These are phyloP conservation scores for Aspergillus leporis DNA, from an alignment of 495 filamentous ascomycete genomes.

Conservation along the genomic window DNA sequence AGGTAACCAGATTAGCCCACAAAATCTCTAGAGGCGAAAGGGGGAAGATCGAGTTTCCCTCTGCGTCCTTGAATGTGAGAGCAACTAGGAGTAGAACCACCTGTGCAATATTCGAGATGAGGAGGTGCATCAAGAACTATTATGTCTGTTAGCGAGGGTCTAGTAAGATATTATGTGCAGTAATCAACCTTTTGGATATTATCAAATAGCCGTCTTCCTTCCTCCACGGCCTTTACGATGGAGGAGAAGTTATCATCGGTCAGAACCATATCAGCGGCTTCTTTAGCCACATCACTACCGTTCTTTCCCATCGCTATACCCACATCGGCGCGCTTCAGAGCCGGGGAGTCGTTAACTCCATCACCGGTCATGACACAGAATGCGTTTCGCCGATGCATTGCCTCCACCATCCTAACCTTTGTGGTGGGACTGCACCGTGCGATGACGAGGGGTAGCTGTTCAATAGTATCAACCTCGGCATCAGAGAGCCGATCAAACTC, in stretches of 20 bases:
- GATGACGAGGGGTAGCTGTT: constrained; percentile 65
- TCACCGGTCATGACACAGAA: constrained; percentile 77
- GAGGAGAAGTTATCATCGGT: constrained; percentile 87
- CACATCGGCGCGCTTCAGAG: constrained; percentile 74
- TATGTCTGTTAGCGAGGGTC: background rate
- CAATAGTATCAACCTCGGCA: constrained; percentile 59
- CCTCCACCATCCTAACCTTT: constrained; percentile 71
- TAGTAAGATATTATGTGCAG: background rate
- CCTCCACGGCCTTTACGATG: constrained; percentile 71
- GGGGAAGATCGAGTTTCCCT: constrained; percentile 69
- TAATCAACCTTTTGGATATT: constrained; percentile 68
- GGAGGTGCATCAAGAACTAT: constrained; percentile 68
- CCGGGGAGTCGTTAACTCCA: constrained; percentile 84
- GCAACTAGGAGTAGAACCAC: constrained; percentile 70
- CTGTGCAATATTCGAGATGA: constrained; percentile 74
- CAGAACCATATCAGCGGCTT: constrained; percentile 81
- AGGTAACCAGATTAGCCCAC: constrained; percentile 79
- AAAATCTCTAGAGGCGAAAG: constrained; percentile 73
- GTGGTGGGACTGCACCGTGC: constrained; percentile 69
- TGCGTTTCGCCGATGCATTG: constrained; percentile 62
- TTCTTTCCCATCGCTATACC: constrained; percentile 84
- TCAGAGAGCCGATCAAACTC: constrained; percentile 64
- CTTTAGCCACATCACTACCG: constrained; percentile 89
- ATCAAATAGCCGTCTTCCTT: constrained; percentile 73
- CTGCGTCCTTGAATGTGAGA: constrained; percentile 66